Conservation (phyloP, 306 rosid genomes). For the Notholithocarpus densiflorus region DNA sequence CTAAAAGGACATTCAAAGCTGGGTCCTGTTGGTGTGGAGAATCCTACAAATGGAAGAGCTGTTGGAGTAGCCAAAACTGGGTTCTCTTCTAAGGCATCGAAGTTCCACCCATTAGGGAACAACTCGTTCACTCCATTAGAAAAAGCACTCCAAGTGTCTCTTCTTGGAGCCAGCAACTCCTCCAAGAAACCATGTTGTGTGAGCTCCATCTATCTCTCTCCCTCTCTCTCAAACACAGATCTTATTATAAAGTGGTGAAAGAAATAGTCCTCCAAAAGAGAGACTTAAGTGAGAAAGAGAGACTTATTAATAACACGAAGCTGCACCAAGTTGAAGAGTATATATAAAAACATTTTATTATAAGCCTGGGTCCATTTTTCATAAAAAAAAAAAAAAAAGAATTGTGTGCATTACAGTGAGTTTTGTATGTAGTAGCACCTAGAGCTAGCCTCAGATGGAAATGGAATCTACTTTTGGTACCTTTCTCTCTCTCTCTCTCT, state of each 20-base stretch:
- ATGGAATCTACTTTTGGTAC: slow-evolving; percentile 63
- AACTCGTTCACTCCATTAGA: slow-evolving; percentile 57
- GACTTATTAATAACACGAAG: slow-evolving; percentile 23
- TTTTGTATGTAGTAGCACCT: slow-evolving; percentile 37
- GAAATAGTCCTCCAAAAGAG: background rate
- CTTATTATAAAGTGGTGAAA: slow-evolving; percentile 3
- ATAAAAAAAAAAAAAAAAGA: slow-evolving; percentile 15
- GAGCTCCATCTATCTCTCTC: slow-evolving; percentile 66
- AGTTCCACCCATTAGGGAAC: slow-evolving; percentile 60
- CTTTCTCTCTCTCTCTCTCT: slow-evolving; percentile 24
- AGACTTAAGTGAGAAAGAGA: slow-evolving; percentile 5
- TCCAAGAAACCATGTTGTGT: slow-evolving; percentile 81
- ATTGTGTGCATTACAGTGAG: slow-evolving; percentile 43
- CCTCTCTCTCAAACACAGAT: background rate
- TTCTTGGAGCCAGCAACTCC: slow-evolving; percentile 73
- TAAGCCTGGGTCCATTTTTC: slow-evolving; percentile 7
- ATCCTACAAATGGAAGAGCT: slow-evolving; percentile 51
- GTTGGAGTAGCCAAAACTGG: slow-evolving; percentile 44
- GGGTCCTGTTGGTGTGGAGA: slow-evolving; percentile 48
- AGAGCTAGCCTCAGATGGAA: slow-evolving; percentile 43
- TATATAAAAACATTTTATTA: slow-evolving; percentile 4
- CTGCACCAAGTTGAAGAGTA: slow-evolving; percentile 29
- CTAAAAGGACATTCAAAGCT: slow-evolving; percentile 58
- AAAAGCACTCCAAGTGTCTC: slow-evolving; percentile 58
- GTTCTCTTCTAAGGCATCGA: slow-evolving; percentile 57